These are phyloP conservation scores for Chenopodium berlandieri DNA, from an alignment of 148 eudicot species.

Conservation along the genomic window DNA sequence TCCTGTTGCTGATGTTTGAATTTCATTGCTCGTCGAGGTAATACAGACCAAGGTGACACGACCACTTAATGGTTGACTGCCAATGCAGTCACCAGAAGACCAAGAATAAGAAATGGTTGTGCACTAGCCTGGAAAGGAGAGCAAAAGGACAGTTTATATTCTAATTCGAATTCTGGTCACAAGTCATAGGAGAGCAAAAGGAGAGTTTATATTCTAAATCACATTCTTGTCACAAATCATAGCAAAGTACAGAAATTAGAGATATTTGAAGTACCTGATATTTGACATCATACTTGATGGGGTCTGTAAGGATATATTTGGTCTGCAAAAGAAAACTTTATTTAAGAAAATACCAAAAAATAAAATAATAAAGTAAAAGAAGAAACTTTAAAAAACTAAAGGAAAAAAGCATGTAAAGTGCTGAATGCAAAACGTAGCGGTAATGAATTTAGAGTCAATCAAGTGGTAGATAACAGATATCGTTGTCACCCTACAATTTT, in stretches of 20 bases:
- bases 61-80: slow-evolving; percentile 60
- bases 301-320: slow-evolving; percentile 87
- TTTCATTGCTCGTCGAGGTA: not conserved
- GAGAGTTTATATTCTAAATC: not conserved
- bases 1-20: not conserved
- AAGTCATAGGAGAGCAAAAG: not conserved
- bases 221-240: not conserved
- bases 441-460: not conserved
- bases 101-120: slow-evolving; percentile 85
- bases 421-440: not conserved
- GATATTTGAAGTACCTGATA: slow-evolving; percentile 60
- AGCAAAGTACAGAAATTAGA: not conserved
- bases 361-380: too few relatives aligned
- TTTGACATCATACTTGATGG: slow-evolving; percentile 89
- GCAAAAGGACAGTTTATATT: not conserved
- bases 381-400: not conserved
- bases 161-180: not conserved
- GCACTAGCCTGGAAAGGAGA: slow-evolving; percentile 76
- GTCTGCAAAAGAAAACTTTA: slow-evolving; percentile 40
- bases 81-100: slow-evolving; percentile 81
- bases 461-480: not conserved
- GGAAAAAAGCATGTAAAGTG: not conserved
- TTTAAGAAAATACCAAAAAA: too few relatives aligned
- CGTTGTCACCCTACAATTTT: not conserved
- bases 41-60: not conserved